Evolutionary conservation across 805 yeast genomes (phyloP).

Genomic region (Yamadazyma phyllophila): DNA sequence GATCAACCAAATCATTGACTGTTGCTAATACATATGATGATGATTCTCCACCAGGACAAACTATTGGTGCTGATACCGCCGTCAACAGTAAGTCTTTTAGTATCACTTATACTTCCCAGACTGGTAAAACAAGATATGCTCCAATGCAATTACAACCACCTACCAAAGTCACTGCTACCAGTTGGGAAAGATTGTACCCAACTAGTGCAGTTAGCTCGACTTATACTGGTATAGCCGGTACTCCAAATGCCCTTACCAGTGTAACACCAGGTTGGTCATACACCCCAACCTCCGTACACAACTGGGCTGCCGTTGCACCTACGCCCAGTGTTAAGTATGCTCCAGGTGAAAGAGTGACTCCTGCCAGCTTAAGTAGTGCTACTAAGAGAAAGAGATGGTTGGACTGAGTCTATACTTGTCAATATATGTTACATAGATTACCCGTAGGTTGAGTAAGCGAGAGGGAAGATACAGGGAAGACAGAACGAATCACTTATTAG

Average conservation of each 20-base stretch:
- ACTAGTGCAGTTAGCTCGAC: conserved; percentile 57
- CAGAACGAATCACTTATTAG: no score
- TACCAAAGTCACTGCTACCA: conserved; percentile 56
- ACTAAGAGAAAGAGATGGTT: conserved; percentile 40
- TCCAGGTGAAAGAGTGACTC: conserved; percentile 52
- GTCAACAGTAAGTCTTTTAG: conserved; percentile 50
- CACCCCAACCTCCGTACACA: conserved; percentile 57
- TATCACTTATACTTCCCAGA: conserved; percentile 73
- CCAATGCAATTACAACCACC: conserved; percentile 95
- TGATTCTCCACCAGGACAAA: conserved; percentile 35
- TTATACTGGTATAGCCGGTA: conserved; percentile 44
- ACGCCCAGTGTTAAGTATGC: conserved; percentile 64
- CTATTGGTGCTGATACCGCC: conserved; percentile 19
- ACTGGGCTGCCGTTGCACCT: conserved; percentile 71
- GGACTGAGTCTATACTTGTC: conserved; percentile 17
- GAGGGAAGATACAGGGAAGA: no score
- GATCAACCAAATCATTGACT: conserved; percentile 50
- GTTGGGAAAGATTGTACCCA: conserved; percentile 66
- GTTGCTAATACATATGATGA: conserved; percentile 37
- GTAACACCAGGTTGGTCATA: conserved; percentile 85
- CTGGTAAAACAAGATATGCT: conserved; percentile 77
- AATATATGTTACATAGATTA: background rate
- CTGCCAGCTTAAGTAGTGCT: conserved; percentile 35
- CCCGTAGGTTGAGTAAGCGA: no score
- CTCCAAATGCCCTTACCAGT: conserved; percentile 59